These are phyloP conservation scores for Polychaeton citri DNA, from an alignment of 2,329 filamentous ascomycete species.

Conservation along the genomic window DNA sequence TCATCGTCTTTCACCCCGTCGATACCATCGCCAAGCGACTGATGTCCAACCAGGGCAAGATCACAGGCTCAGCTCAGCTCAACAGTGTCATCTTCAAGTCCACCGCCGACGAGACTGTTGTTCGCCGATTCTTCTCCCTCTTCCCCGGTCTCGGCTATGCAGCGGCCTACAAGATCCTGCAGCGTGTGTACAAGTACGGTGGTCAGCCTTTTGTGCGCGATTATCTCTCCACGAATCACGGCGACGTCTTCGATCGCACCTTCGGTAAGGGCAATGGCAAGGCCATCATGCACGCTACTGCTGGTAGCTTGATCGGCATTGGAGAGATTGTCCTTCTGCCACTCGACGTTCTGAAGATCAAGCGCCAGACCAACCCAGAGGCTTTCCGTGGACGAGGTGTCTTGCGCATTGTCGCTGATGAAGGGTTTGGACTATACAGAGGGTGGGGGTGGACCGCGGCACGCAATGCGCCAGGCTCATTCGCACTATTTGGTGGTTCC, in stretches of 20 bases:
- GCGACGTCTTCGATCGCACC: conserved; percentile 67
- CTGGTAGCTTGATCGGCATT: conserved; percentile 88
- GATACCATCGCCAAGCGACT: conserved; percentile 97
- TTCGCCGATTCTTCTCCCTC: conserved; percentile 79
- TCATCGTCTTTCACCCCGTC: conserved; percentile 88
- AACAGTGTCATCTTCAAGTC: conserved; percentile 93
- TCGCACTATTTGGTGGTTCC: conserved; percentile 95
- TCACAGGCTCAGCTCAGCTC: conserved; percentile 49
- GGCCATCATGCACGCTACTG: conserved; percentile 93
- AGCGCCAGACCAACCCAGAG: conserved; percentile 97
- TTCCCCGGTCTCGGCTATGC: conserved; percentile 97
- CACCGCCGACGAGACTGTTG: conserved; percentile 56
- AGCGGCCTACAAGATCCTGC: conserved; percentile 93
- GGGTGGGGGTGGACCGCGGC: conserved; percentile 97
- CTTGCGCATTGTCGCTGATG: conserved; percentile 77
- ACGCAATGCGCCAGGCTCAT: conserved; percentile 90
- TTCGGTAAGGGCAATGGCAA: conserved; percentile 98
- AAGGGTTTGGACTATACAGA: conserved; percentile 90
- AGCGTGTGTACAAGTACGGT: conserved; percentile 97
- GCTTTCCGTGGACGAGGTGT: conserved; percentile 91
- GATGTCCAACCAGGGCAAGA: conserved; percentile 91
- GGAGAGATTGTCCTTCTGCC: conserved; percentile 93
- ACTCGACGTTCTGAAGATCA: conserved; percentile 97
- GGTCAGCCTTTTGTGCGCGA: conserved; percentile 92
- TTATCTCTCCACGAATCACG: conserved; percentile 69